These are phyloP conservation scores for Alloteropsis semialata DNA, from an alignment of 176 grass and related monocot genomes.

Conservation along the genomic window DNA sequence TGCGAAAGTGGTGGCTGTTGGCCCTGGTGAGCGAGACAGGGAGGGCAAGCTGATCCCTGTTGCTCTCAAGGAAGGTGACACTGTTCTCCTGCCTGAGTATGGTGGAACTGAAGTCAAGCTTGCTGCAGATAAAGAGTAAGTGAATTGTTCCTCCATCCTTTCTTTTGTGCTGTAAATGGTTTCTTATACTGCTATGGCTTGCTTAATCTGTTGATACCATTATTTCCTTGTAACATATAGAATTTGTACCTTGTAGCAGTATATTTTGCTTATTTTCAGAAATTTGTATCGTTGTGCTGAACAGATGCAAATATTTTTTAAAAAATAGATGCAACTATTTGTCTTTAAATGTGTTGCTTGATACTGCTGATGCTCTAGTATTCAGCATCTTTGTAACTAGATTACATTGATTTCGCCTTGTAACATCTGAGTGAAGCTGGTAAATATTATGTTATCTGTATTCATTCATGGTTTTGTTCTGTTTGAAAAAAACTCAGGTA, in stretches of 20 bases:
- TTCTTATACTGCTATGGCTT: neutral
- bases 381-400: neutral
- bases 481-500: conserved; percentile 40
- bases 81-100: conserved; percentile 90
- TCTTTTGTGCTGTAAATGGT: neutral
- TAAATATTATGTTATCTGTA: neutral
- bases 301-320: neutral
- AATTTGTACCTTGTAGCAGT: too few relatives aligned
- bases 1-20: conserved; percentile 84
- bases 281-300: neutral
- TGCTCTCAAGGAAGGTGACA: conserved; percentile 83
- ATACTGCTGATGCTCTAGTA: neutral
- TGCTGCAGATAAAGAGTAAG: conserved; percentile 79
- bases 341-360: neutral
- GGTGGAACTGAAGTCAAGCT: conserved; percentile 94
- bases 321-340: neutral
- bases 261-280: neutral
- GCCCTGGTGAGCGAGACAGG: conserved; percentile 69
- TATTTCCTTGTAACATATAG: too few relatives aligned
- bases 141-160: neutral
- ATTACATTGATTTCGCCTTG: neutral
- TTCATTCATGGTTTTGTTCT: neutral
- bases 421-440: neutral
- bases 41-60: conserved; percentile 78
- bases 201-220: neutral